Base-by-base conservation (phyloP, 1,139 yeast species). In the Casaregolazyma suthepensis region DNA sequence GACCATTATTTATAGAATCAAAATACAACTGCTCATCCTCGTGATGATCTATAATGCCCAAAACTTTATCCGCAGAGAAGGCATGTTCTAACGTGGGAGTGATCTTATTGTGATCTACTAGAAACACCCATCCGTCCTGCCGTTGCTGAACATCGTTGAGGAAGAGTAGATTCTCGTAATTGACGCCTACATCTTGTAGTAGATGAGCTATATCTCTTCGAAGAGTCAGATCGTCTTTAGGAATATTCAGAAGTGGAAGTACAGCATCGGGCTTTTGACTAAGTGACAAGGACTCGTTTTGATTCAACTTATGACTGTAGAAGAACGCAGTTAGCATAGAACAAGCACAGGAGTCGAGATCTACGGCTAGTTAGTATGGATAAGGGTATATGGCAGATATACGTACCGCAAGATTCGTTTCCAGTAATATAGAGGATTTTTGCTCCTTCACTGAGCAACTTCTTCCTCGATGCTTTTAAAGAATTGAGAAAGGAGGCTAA, bases 1-100 rank as follows among this genome's bases (percentile, higher is more conserved):
- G 96, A 20, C 74, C 70, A 1, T 61, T 55, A 0, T 57, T 64
- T 23, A 58, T 56, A 0, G 74, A 68, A 20, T 71, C 66, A 15
- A 61, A 43, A 60, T 76, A 81, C 15, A 71, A 71, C 0, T 74
- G 73, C 63, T 86, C 90, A 63, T 89, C 96, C 5, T 76, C 86
- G 66, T 91, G 99, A 65, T 91, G 99, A 64, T 91, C 99, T 37
- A 93, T 78, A 12, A 93, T 80, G 0, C 83, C 84, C 0, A 70
- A 71, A 0, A 89, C 83, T 1, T 68, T 60, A 38, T 65, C 64
- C 5, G 35, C 40, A 20, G 74, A 61, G 43, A 70, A 55, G 53
- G 65, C 40, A 54, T 61, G 54, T 50, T 74, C 60, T 57, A 73
- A 72, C 61, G 71, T 71, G 0, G 87, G 85, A 54, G 86, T 87